A percentile compares a stretch with the other conserved stretches of the same genome.
Conservation (phyloP, 148 eudicot genomes). For the Fallopia convolvulus region DNA sequence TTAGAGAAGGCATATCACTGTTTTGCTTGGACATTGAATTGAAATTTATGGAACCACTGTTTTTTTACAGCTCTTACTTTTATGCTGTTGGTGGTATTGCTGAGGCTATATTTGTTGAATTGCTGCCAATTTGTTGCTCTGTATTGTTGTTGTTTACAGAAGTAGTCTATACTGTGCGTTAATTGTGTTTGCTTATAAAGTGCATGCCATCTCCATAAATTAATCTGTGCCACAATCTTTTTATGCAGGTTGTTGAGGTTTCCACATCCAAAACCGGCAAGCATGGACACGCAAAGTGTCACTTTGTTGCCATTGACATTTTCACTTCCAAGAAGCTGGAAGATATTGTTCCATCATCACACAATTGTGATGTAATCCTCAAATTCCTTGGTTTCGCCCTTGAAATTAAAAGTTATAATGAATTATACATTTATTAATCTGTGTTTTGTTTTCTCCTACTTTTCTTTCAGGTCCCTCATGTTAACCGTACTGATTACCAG, state of each 20-base stretch:
- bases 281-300: slow-evolving; percentile 57
- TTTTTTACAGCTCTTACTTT: neutral
- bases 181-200: neutral
- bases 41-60: neutral
- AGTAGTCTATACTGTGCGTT: neutral
- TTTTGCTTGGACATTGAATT: neutral
- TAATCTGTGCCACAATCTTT: neutral
- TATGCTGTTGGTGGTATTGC: neutral
- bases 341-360: slow-evolving; percentile 52
- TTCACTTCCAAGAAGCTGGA: slow-evolving; percentile 44
- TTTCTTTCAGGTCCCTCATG: slow-evolving; percentile 32
- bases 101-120: neutral
- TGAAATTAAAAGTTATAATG: neutral
- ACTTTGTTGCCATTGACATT: slow-evolving; percentile 48
- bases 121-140: neutral
- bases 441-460: neutral
- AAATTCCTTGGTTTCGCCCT: neutral
- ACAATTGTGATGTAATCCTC: slow-evolving; percentile 39
- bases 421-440: neutral
- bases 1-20: neutral
- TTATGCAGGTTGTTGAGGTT: slow-evolving; percentile 44
- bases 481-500: slow-evolving; percentile 39
- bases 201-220: neutral
- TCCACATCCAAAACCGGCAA: slow-evolving; percentile 54
- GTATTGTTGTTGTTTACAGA: neutral